A percentile compares a stretch with the other conserved stretches of the same genome.
Conservation (phyloP, 768 basidiomycete genomes). For the Tylopilus intermedius region DNA sequence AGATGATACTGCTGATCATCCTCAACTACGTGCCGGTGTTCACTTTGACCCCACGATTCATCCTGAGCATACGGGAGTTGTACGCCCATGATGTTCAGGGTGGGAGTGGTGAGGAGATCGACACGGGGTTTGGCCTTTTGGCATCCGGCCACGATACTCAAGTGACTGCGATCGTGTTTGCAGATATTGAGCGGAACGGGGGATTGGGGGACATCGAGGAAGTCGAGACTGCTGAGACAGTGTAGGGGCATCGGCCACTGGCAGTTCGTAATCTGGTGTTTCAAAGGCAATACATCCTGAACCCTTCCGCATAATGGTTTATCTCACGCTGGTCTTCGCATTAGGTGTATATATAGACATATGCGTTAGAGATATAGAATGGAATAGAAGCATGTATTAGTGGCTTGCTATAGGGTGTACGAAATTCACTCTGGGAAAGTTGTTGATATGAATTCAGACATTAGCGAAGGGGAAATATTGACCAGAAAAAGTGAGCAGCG, state of each 20-base stretch:
- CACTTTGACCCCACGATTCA: not conserved
- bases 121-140: not conserved
- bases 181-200: not conserved
- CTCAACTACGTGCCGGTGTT: not conserved
- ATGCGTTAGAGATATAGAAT: too few relatives aligned
- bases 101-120: not conserved
- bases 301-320: not conserved
- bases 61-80: not conserved
- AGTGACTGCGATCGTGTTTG: not conserved
- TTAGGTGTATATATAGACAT: too few relatives aligned
- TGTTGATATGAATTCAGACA: too few relatives aligned
- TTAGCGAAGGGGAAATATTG: too few relatives aligned
- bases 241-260: not conserved
- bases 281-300: not conserved
- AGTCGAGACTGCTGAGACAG: not conserved
- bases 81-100: not conserved
- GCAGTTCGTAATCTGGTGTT: not conserved
- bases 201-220: slow-evolving; percentile 14
- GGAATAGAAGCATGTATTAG: too few relatives aligned
- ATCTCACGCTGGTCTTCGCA: not conserved
- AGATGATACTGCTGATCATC: not conserved
- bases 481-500: too few relatives aligned
- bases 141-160: not conserved
- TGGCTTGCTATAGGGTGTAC: too few relatives aligned
- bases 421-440: too few relatives aligned